Evolutionary conservation across 768 basidiomycete species (phyloP).

Genomic region (Candolleomyces eurysporus): DNA sequence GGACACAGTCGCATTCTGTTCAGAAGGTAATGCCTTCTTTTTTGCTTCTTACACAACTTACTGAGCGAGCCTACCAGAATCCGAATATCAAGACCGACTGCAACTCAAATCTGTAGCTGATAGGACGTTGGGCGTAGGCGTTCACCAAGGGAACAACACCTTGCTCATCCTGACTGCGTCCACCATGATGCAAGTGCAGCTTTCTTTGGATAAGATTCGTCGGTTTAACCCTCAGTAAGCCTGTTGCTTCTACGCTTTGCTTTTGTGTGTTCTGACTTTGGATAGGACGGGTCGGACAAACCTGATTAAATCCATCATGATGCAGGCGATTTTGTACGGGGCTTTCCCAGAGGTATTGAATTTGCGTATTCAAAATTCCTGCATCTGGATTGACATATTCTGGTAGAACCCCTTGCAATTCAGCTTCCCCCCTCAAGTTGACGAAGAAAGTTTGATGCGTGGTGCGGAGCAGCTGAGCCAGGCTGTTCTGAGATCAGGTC

Average conservation of each 20-base stretch:
- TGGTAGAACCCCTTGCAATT: constrained; percentile 74
- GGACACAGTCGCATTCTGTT: constrained; percentile 71
- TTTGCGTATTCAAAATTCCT: not conserved
- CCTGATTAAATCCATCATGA: constrained; percentile 77
- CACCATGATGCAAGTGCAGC: constrained; percentile 62
- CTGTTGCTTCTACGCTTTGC: constrained; percentile 19
- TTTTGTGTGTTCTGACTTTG: constrained; percentile 1
- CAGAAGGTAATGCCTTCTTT: too few relatives aligned
- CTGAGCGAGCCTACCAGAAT: constrained; percentile 41
- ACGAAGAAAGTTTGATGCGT: constrained; percentile 75
- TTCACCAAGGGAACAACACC: constrained; percentile 46
- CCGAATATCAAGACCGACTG: constrained; percentile 68
- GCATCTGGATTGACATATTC: not conserved
- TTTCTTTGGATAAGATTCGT: constrained; percentile 61
- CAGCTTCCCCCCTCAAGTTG: constrained; percentile 76
- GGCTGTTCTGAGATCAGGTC: constrained; percentile 73
- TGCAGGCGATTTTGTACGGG: constrained; percentile 79
- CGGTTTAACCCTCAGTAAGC: constrained; percentile 61
- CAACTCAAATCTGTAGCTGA: constrained; percentile 68
- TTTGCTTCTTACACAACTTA: too few relatives aligned
- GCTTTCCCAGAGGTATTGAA: constrained; percentile 53
- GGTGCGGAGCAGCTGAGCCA: constrained; percentile 75
- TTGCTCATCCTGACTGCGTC: constrained; percentile 64
- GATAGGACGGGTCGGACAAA: constrained; percentile 59
- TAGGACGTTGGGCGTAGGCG: constrained; percentile 68